Evolutionary conservation across 208 protist genomes (phyloP).

Genomic region (Angomonas ambiguus): DNA sequence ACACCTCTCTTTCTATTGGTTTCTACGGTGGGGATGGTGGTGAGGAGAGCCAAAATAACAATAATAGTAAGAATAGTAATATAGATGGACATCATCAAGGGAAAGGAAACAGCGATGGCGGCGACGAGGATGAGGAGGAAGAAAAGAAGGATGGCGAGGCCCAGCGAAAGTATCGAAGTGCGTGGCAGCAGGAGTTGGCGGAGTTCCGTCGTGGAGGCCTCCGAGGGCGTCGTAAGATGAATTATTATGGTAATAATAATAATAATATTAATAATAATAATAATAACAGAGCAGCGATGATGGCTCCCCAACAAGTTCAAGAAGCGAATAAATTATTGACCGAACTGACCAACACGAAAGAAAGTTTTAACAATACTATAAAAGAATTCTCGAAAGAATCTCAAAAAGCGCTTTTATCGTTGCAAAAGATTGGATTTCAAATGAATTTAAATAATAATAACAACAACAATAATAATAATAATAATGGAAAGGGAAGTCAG

Average conservation of each 20-base stretch:
- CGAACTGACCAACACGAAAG: neutral
- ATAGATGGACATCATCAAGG: neutral
- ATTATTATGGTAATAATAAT: neutral
- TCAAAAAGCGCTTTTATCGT: neutral
- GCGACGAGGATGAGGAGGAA: conserved; percentile 20
- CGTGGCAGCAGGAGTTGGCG: neutral
- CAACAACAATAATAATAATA: conserved; percentile 6
- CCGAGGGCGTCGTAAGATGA: conserved; percentile 2
- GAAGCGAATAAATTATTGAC: conserved; percentile 14
- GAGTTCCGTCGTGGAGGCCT: neutral
- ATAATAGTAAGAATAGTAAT: neutral
- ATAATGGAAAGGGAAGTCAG: neutral
- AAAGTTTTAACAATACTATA: neutral
- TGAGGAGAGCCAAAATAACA: conserved; percentile 7
- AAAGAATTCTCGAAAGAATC: neutral
- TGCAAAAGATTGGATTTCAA: neutral
- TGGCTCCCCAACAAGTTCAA: conserved; percentile 26
- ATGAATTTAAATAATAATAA: neutral
- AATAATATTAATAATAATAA: conserved; percentile 2
- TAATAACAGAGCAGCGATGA: conserved; percentile 27
- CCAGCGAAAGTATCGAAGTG: neutral
- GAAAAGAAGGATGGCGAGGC: conserved; percentile 14
- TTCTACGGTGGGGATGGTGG: neutral
- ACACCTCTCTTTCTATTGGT: neutral
- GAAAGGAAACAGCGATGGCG: conserved; percentile 6